These are phyloP conservation scores for Ogataea allantospora DNA, from an alignment of 805 yeast genomes.

Conservation along the genomic window DNA sequence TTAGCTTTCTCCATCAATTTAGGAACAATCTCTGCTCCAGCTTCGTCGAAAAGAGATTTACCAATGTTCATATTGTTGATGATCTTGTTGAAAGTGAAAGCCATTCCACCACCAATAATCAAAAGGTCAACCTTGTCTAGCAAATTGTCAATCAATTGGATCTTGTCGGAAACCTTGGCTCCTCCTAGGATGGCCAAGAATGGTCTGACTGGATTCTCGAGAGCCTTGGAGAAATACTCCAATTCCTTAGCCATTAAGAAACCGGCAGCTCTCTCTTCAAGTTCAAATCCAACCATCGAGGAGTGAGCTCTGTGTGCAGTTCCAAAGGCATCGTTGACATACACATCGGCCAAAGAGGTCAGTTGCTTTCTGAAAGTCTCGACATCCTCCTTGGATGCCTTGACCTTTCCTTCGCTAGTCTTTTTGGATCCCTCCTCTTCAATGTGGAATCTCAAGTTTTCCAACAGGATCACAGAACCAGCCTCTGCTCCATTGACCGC, in stretches of 20 bases:
- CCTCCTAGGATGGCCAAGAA: constrained; percentile 99
- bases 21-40: constrained; percentile 94
- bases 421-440: constrained; percentile 95
- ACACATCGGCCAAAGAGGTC: constrained; percentile 93
- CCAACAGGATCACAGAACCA: constrained; percentile 87
- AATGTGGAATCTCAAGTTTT: constrained; percentile 97
- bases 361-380: constrained; percentile 84
- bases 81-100: constrained; percentile 97
- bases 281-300: constrained; percentile 96
- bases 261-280: constrained; percentile 97
- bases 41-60: constrained; percentile 86
- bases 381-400: constrained; percentile 86
- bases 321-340: constrained; percentile 97
- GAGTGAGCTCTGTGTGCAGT: constrained; percentile 99
- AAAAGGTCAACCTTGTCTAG: constrained; percentile 92
- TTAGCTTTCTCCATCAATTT: constrained; percentile 93
- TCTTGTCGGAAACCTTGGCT: constrained; percentile 99
- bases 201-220: constrained; percentile 97
- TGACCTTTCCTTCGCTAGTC: constrained; percentile 82
- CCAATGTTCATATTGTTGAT: constrained; percentile 84
- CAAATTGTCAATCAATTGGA: constrained; percentile 95
- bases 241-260: constrained; percentile 98
- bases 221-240: constrained; percentile 95
- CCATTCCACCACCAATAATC: constrained; percentile 99
- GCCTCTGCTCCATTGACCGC: constrained; percentile 69